Base-by-base conservation (phyloP, 179 eudicot genomes). In the Camellia oleifera region DNA sequence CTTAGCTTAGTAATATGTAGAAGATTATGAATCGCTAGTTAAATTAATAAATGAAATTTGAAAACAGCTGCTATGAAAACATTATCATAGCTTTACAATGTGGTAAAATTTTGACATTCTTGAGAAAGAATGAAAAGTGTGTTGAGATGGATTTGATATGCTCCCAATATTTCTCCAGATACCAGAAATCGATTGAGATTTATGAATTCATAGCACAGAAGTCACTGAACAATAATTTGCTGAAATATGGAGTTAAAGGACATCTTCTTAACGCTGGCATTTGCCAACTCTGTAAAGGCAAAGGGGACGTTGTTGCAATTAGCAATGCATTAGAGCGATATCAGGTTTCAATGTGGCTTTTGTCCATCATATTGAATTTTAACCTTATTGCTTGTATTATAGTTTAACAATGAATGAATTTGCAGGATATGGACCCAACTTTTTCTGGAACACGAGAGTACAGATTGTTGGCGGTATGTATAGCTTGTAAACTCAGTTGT, bases 241-340 rank as follows among this genome's bases (percentile, higher is more conserved):
- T 92, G 81, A 95, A 92, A 81, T 92, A 92, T 86, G 97, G 97
- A 77, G 98, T 89, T 76, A 93, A 87, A 82, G 97, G 97, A 62
- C 97, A 93, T 85, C 97, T 95, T 82, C 97, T 95, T 73, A 93
- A 95, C 81, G 98, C 98, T 80, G 98, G 98, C 71, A 89, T 95
- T 85, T 94, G 98, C 83, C 97, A 94, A 82, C 98, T 94, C 63
- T 94, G 97, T 79, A 94, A 93, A 87, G 92, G 89, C 58, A 81
- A 77, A 71, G 81, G 84, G 63, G 98, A 95, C 80, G 83, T 82
- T 54, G 95, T 93, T 80, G 90, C 98, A 67, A 91, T 95, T 75
- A 86, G 82, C 83, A 95, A 95, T 79, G 95, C 97, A 42, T 86
- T 95, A 83, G 97, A 91, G 64, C 86, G 84, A 87, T 93, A 95